Conservation (phyloP, 2,329 filamentous ascomycete genomes). For the Ophiostoma tasmaniense region DNA sequence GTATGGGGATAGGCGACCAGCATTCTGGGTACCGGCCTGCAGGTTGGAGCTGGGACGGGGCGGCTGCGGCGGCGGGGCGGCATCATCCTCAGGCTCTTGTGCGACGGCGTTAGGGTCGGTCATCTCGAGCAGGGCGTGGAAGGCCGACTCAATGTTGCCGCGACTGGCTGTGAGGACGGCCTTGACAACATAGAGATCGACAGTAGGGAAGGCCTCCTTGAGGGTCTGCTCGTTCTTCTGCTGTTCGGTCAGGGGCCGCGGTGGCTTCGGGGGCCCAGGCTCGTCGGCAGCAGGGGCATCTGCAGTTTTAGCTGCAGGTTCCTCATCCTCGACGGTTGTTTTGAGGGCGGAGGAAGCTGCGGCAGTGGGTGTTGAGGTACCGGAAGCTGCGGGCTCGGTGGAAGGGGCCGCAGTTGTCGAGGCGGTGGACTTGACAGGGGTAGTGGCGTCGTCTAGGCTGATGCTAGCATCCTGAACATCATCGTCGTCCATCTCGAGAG, state of each 20-base stretch:
- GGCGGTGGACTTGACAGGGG: slow-evolving; percentile 24
- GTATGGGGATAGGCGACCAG: slow-evolving; percentile 58
- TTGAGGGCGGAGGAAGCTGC: slow-evolving; percentile 23
- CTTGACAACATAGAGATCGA: slow-evolving; percentile 73
- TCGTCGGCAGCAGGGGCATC: slow-evolving; percentile 32
- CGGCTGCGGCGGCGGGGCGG: slow-evolving; percentile 60
- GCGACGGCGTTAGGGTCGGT: slow-evolving; percentile 63
- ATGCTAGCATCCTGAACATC: slow-evolving; percentile 55
- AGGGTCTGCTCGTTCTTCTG: slow-evolving; percentile 82
- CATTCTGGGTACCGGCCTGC: slow-evolving; percentile 49
- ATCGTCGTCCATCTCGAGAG: slow-evolving; percentile 63
- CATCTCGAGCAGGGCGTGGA: slow-evolving; percentile 86
- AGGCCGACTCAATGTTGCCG: slow-evolving; percentile 83
- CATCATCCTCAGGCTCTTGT: slow-evolving; percentile 33
- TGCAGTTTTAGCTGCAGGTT: slow-evolving; percentile 12
- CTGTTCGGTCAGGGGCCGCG: slow-evolving; percentile 69
- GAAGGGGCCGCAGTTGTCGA: slow-evolving; percentile 11
- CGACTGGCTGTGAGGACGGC: slow-evolving; percentile 80
- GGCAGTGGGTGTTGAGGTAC: slow-evolving; percentile 24
- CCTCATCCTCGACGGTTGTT: slow-evolving; percentile 16
- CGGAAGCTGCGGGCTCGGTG: slow-evolving; percentile 27
- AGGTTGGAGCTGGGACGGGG: slow-evolving; percentile 58
- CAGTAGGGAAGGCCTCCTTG: slow-evolving; percentile 84
- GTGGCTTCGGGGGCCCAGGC: slow-evolving; percentile 64
- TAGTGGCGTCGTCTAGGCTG: slow-evolving; percentile 34